Percentiles rank a stretch among this genome's conserved stretches.
phyloP scores from a whole-genome alignment of 2,329 filamentous ascomycete genomes.

The Aspergillus udagawae region DNA sequence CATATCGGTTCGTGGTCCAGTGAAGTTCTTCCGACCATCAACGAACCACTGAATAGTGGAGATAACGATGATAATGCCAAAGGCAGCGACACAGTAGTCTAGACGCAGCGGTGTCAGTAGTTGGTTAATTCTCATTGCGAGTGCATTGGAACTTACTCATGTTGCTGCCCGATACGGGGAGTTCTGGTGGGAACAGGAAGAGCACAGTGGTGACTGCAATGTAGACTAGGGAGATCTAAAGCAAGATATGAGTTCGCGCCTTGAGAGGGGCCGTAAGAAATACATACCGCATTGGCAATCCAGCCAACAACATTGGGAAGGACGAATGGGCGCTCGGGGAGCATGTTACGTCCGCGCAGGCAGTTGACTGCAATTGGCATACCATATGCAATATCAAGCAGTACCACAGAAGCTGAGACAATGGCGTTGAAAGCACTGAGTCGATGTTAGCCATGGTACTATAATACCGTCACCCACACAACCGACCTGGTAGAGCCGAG shows the following conservation, averaged over 20 bases:
- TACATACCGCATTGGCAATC: slow-evolving; percentile 54
- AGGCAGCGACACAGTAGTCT: slow-evolving; percentile 49
- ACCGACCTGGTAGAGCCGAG: slow-evolving; percentile 53
- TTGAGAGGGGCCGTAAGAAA: neutral
- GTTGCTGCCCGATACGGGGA: slow-evolving; percentile 61
- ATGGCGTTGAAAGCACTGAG: slow-evolving; percentile 66
- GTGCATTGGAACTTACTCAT: slow-evolving; percentile 55
- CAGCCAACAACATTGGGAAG: slow-evolving; percentile 55
- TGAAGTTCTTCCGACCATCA: slow-evolving; percentile 59
- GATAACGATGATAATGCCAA: slow-evolving; percentile 55
- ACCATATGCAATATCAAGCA: slow-evolving; percentile 67
- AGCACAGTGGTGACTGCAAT: slow-evolving; percentile 68
- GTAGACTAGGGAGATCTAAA: slow-evolving; percentile 57
- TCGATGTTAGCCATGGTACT: neutral
- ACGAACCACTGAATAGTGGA: slow-evolving; percentile 57
- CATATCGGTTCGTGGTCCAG: slow-evolving; percentile 48
- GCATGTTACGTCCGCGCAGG: slow-evolving; percentile 60
- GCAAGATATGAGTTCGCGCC: neutral
- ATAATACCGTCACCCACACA: slow-evolving; percentile 17
- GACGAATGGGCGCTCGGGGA: slow-evolving; percentile 59
- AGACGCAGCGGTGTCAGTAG: slow-evolving; percentile 1
- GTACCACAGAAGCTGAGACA: slow-evolving; percentile 66
- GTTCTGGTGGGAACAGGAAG: slow-evolving; percentile 67
- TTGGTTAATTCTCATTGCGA: neutral
- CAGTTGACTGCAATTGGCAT: slow-evolving; percentile 70